phyloP scores from a whole-genome alignment of 2,329 filamentous ascomycete genomes.

The Rhynchosporium agropyri region DNA sequence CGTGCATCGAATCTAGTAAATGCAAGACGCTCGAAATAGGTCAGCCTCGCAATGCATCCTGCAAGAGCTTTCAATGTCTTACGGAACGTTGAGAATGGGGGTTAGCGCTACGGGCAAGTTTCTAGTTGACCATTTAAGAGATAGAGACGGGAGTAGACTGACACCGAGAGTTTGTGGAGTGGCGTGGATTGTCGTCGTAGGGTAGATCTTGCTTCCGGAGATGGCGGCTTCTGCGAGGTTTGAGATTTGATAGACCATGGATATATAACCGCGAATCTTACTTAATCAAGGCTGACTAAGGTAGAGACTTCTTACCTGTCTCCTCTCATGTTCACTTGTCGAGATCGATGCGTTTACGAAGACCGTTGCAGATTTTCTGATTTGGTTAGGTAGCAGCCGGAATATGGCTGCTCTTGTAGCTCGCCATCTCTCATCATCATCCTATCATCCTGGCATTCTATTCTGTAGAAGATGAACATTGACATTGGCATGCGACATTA shows the following conservation, averaged over 20 bases:
- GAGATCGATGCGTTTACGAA: no score
- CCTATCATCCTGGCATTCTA: neutral
- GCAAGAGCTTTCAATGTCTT: conserved; percentile 17
- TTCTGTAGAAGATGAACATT: conserved; percentile 16
- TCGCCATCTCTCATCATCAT: neutral
- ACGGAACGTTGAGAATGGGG: conserved; percentile 2
- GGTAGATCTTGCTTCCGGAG: conserved; percentile 11
- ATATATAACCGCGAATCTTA: neutral
- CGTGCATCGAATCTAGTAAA: neutral
- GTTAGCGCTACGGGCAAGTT: neutral
- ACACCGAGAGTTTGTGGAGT: neutral
- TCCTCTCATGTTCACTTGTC: no score
- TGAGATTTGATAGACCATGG: neutral
- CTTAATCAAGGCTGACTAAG: no score
- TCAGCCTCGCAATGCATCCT: conserved; percentile 22
- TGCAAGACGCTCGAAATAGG: conserved; percentile 25
- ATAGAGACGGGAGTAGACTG: neutral
- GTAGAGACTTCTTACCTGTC: no score
- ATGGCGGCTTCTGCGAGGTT: neutral
- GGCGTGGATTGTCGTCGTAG: conserved; percentile 4
- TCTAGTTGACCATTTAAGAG: conserved; percentile 9
- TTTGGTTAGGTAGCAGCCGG: neutral
- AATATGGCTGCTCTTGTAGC: neutral
- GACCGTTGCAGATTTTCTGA: no score
- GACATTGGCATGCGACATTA: neutral